Base-by-base conservation (phyloP, 192 early-diverging fungal genomes). In the Linnemannia exigua region DNA sequence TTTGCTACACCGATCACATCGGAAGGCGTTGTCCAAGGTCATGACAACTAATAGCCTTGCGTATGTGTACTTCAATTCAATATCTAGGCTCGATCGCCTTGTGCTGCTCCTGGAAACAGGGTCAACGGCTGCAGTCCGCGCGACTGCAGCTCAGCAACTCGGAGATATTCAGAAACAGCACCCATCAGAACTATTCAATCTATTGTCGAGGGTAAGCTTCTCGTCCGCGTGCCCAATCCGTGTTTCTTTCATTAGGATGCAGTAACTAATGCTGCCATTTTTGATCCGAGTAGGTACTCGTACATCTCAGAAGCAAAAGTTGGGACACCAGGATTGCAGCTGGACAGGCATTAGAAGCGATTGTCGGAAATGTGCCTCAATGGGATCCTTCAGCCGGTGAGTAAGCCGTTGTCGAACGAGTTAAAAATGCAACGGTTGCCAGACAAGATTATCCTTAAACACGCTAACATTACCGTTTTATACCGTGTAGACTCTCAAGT, bases 271-370 rank as follows among this genome's bases (percentile, higher is more conserved):
- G 19, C 37, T 38, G 73, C 19, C 22, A 41, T 52, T 48, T 76
- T 51, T 70, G 70, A 44, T 75, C 22, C 35, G n/a, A 31, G 19
- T 79, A 96, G 95, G 95, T 97, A 15, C 80, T 97, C 3, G 94
- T 95, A 38, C 95, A 97, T 79, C 87, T 99, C 2, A 91, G 97
- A 41, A 97, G 94, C 84, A 94, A 94, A 83, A 92, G 92, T 78
- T 99, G 99, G 99, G 97, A 97, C 67, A 98, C 98, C 20, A 97
- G 99, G 5, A 92, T 95, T 46, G 99, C 99, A n/a, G 97, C 97
- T 0, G 96, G 95, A 4, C 91, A 94, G 52, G 97, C 99, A 11
- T 87, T 99, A 11, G 96, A 97, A 72, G 95, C 95, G 8, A 98
- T 99, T 79, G 96, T 96, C 61, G 88, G 91, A 50, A 95, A 98